phyloP scores from a whole-genome alignment of 2,329 filamentous ascomycete species.

The Ascochyta viciae-villosae region DNA sequence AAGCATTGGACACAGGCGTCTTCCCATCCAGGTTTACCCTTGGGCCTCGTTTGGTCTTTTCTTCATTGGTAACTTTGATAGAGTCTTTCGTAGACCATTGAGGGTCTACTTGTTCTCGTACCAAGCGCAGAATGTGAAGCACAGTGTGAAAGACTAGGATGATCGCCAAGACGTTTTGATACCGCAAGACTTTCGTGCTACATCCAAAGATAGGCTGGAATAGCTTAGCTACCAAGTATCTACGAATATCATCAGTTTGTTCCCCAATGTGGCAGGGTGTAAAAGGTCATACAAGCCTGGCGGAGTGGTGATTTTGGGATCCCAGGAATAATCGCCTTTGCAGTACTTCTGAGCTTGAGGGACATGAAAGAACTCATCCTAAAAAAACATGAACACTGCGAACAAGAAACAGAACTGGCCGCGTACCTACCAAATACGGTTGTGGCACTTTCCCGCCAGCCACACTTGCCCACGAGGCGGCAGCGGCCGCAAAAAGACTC shows the following conservation, averaged over 20 bases:
- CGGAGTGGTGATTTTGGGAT: slow-evolving; percentile 96
- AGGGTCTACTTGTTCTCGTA: not conserved
- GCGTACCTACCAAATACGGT: slow-evolving; percentile 62
- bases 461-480: slow-evolving; percentile 35
- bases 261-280: too few species aligned
- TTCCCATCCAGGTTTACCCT: slow-evolving; percentile 19
- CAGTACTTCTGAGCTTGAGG: slow-evolving; percentile 92
- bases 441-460: slow-evolving; percentile 60
- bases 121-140: slow-evolving; percentile 5
- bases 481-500: slow-evolving; percentile 28
- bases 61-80: not conserved
- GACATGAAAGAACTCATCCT: slow-evolving; percentile 90
- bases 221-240: slow-evolving; percentile 53
- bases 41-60: not conserved
- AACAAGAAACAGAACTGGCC: too few species aligned
- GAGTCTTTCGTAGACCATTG: not conserved
- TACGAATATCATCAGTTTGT: slow-evolving; percentile 14
- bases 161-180: slow-evolving; percentile 49
- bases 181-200: slow-evolving; percentile 47
- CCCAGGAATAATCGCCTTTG: slow-evolving; percentile 75
- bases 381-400: not conserved
- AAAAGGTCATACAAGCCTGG: slow-evolving; percentile 69
- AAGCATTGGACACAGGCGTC: slow-evolving; percentile 50
- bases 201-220: slow-evolving; percentile 51
- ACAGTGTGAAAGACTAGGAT: slow-evolving; percentile 36